phyloP scores from a whole-genome alignment of 106 monocot genomes.

The Phalaenopsis aphrodite region DNA sequence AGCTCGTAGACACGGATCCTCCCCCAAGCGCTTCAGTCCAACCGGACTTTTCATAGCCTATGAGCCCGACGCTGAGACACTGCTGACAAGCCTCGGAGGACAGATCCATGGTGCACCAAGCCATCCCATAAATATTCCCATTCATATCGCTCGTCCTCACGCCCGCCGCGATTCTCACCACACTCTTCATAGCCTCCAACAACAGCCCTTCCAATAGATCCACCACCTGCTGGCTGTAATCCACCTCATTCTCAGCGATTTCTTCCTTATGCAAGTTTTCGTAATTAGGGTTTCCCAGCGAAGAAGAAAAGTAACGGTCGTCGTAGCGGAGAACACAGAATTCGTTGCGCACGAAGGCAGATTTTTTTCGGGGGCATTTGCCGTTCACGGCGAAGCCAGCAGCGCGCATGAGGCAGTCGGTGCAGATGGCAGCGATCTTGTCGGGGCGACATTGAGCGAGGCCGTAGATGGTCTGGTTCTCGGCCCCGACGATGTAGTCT shows the following conservation, averaged over 20 bases:
- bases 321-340: constrained; percentile 3
- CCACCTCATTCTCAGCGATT: too few species aligned
- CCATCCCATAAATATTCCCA: not conserved
- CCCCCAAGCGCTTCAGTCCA: not conserved
- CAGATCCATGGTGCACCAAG: not conserved
- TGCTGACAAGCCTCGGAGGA: not conserved
- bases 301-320: not conserved
- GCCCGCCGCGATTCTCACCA: not conserved
- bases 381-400: not conserved
- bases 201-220: not conserved
- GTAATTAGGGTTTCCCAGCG: not conserved
- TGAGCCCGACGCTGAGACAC: not conserved
- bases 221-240: not conserved
- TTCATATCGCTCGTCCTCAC: not conserved
- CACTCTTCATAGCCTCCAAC: not conserved
- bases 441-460: constrained; percentile 9
- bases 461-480: not conserved
- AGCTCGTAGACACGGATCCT: not conserved
- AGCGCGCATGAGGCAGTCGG: not conserved
- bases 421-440: not conserved
- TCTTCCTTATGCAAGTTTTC: not conserved
- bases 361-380: not conserved
- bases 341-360: not conserved
- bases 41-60: not conserved
- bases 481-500: not conserved